These are phyloP conservation scores for Teunomyces pallodes DNA, from an alignment of 805 yeast species.

Conservation along the genomic window DNA sequence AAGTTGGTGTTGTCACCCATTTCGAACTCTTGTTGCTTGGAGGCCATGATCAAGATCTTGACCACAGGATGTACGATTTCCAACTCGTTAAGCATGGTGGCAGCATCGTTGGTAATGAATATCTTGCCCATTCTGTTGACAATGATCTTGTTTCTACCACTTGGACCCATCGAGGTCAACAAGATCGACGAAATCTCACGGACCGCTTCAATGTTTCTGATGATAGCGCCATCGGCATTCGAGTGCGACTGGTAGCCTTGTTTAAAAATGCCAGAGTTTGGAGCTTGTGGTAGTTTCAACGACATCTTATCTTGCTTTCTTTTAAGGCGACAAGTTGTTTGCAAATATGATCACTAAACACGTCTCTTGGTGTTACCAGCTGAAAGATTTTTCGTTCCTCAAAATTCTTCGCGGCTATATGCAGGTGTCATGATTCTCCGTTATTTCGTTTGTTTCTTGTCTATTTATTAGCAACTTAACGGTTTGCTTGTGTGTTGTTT, in stretches of 20 bases:
- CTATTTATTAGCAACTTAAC: too few relatives aligned
- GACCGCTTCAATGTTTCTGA: conserved; percentile 89
- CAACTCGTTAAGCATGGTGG: conserved; percentile 89
- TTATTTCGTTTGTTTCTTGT: background rate
- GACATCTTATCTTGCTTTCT: conserved; percentile 53
- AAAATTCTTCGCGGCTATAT: background rate
- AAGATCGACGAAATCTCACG: conserved; percentile 91
- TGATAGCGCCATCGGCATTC: conserved; percentile 91
- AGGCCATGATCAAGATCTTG: conserved; percentile 91
- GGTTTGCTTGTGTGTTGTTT: background rate
- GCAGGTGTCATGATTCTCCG: background rate
- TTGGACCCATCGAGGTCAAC: conserved; percentile 93
- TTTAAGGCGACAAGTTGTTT: background rate
- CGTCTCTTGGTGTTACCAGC: background rate
- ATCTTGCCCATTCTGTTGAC: conserved; percentile 85
- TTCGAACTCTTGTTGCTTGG: conserved; percentile 94
- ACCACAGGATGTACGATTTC: conserved; percentile 98
- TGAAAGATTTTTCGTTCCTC: conserved; percentile 2
- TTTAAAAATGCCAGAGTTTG: conserved; percentile 90
- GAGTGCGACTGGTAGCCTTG: conserved; percentile 88
- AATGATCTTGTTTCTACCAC: conserved; percentile 94
- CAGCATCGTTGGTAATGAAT: conserved; percentile 95
- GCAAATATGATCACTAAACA: conserved; percentile 1
- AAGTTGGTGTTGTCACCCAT: conserved; percentile 96
- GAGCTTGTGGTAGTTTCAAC: conserved; percentile 85